Base-by-base conservation (phyloP, 164 flowering plant genomes). In the Annona squamosa region DNA sequence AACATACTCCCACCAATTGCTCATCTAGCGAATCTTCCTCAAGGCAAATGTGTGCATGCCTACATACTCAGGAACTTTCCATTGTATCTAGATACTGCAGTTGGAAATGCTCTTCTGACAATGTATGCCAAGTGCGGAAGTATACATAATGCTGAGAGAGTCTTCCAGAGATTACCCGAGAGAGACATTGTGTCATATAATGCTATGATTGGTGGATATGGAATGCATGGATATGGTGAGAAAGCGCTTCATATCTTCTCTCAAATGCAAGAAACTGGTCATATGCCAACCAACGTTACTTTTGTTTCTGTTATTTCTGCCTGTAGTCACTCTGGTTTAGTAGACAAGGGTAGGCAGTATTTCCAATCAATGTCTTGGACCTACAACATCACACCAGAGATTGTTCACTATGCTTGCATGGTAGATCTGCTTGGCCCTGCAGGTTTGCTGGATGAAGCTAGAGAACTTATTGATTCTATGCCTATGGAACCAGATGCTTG, bases 121-220 rank as follows among this genome's bases (percentile, higher is more conserved):
- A 83, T 86, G 88, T 88, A 90, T 82, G 83, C 90, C 46, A 84
- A 84, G 82, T 89, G 89, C 73, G 91, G 93, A 13, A 77, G 83
- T 42, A 48, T 89, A 74, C 19, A 46, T 48, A 71, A 72, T 78
- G 87, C 88, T 48, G 83, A 81, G 59, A 80, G 66, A 48, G 75
- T 86, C 47, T 86, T 88, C 65, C 47, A 73, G 47, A 67, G 61
- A 65, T 47, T 82, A 6, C 71, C 46, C 18, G 77, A 19, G 59
- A 84, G 77, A 75, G 84, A 83, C 74, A 48, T 80, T 65, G 75
- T 85, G 73, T 84, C 91, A 46, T 89, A 87, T 85, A 89, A 85
- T 79, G 86, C 88, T 17, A 77, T 89, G 75, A 84, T 87, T 74
- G 84, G 84, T 68, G 87, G 86, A 5, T 86, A 87, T 72, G 87